These are phyloP conservation scores for Luzula sylvatica DNA, from an alignment of 176 grass and related monocot genomes.

Conservation along the genomic window DNA sequence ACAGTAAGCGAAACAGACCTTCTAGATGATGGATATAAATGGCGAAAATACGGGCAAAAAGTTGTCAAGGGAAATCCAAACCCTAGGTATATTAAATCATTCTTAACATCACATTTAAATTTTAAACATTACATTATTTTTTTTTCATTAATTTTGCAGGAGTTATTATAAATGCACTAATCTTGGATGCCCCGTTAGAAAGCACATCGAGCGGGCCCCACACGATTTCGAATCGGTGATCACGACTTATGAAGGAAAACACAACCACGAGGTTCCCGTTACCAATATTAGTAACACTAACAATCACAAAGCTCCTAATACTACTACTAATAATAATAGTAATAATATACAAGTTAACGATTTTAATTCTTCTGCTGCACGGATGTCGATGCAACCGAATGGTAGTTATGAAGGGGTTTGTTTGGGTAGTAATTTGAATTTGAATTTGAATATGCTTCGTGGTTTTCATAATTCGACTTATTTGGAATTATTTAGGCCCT, in stretches of 20 bases:
- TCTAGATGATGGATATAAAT: slow-evolving; percentile 27
- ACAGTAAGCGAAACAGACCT: slow-evolving; percentile 27
- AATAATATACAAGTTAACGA: neutral
- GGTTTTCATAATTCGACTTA: slow-evolving; percentile 5
- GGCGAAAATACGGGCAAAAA: slow-evolving; percentile 32
- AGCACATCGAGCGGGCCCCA: slow-evolving; percentile 24
- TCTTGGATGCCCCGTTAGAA: slow-evolving; percentile 21
- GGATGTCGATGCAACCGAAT: neutral
- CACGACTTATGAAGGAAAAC: slow-evolving; percentile 34
- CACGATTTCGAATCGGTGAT: slow-evolving; percentile 31
- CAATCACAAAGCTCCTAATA: too few relatives aligned
- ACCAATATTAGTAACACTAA: slow-evolving; percentile 1
- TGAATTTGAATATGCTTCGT: slow-evolving; percentile 13
- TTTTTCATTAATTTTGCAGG: slow-evolving; percentile 18
- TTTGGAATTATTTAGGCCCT: slow-evolving; percentile 18
- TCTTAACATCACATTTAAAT: too few relatives aligned
- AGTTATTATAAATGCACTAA: slow-evolving; percentile 32
- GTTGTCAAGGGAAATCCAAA: slow-evolving; percentile 33
- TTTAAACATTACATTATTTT: too few relatives aligned
- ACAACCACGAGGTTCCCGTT: slow-evolving; percentile 25
- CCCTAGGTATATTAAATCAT: slow-evolving; percentile 25
- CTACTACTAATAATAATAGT: neutral
- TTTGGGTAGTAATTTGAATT: too few relatives aligned
- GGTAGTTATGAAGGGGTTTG: neutral
- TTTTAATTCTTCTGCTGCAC: neutral